A percentile compares a stretch with the other conserved stretches of the same genome.
Conservation (phyloP, 2,329 filamentous ascomycete species). For the Graphium sp. region DNA sequence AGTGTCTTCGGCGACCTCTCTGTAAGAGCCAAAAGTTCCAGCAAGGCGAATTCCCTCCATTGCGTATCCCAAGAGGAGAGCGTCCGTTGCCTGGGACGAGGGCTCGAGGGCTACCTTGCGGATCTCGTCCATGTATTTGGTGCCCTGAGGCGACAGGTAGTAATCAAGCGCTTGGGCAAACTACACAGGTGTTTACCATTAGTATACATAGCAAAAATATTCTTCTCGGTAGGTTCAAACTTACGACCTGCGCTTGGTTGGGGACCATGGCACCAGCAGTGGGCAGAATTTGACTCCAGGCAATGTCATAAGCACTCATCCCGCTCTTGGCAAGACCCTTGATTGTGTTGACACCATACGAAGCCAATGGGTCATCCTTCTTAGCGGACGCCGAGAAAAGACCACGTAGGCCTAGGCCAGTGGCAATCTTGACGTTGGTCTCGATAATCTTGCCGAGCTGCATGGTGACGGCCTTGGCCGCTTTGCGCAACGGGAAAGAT, state of each 20-base stretch:
- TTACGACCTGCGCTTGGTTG: constrained; percentile 50
- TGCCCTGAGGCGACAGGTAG: constrained; percentile 43
- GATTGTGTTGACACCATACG: constrained; percentile 49
- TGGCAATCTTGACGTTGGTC: constrained; percentile 44
- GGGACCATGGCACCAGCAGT: constrained; percentile 50
- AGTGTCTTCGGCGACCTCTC: constrained; percentile 26
- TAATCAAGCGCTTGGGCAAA: constrained; percentile 61
- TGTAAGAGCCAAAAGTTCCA: constrained; percentile 42
- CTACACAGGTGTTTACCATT: constrained; percentile 16
- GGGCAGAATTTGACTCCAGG: constrained; percentile 55
- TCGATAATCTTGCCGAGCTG: constrained; percentile 47
- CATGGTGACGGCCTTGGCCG: constrained; percentile 34
- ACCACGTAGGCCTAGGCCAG: constrained; percentile 25
- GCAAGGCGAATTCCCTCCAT: constrained; percentile 57
- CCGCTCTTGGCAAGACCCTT: constrained; percentile 48
- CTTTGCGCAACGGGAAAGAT: constrained; percentile 45
- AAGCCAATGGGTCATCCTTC: constrained; percentile 37
- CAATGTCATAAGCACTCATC: constrained; percentile 45
- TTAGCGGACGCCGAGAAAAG: constrained; percentile 31
- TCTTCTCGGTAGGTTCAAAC: constrained; percentile 8
- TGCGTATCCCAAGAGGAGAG: constrained; percentile 49
- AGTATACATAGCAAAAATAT: neutral
- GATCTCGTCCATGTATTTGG: constrained; percentile 40
- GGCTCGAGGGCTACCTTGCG: constrained; percentile 39
- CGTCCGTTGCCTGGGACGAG: constrained; percentile 38